Conservation (phyloP, 1,284 basidiomycete species). For the Fomitopsis pinicola region DNA sequence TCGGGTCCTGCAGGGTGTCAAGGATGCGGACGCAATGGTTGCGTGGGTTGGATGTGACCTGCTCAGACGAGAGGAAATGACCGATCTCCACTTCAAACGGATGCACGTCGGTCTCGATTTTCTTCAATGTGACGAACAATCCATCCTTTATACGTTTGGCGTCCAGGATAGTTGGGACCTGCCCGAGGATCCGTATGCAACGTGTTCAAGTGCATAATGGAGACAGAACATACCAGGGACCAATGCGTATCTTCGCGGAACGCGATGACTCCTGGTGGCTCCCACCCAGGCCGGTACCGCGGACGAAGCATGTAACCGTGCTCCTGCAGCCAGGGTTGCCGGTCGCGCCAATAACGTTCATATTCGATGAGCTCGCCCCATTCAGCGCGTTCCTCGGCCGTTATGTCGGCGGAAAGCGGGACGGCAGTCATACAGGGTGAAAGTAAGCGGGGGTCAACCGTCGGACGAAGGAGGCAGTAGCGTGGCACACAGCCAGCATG, state of each 20-base stretch:
- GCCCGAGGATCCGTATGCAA: neutral
- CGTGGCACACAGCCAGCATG: too few relatives aligned
- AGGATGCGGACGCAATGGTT: slow-evolving; percentile 26
- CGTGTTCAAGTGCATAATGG: neutral
- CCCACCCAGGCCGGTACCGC: slow-evolving; percentile 14
- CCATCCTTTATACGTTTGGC: slow-evolving; percentile 11
- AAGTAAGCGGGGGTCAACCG: neutral
- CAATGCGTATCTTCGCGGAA: slow-evolving; percentile 10
- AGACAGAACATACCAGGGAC: neutral
- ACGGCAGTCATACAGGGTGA: neutral
- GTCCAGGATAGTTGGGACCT: slow-evolving; percentile 5
- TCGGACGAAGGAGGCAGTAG: too few relatives aligned
- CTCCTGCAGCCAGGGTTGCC: slow-evolving; percentile 13
- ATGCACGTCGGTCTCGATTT: neutral
- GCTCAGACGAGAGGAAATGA: slow-evolving; percentile 16
- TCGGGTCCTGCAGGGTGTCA: slow-evolving; percentile 15
- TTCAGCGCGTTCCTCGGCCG: neutral
- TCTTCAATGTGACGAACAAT: slow-evolving; percentile 3
- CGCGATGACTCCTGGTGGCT: slow-evolving; percentile 10
- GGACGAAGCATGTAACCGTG: slow-evolving; percentile 15
- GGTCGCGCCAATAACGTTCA: slow-evolving; percentile 15
- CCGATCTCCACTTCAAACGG: slow-evolving; percentile 17
- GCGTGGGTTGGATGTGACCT: slow-evolving; percentile 13
- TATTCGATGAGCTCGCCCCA: neutral
- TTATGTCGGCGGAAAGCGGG: neutral